A percentile compares a stretch with the other conserved stretches of the same genome.
Conservation (phyloP, 164 flowering plant species). For the Platanus orientalis region DNA sequence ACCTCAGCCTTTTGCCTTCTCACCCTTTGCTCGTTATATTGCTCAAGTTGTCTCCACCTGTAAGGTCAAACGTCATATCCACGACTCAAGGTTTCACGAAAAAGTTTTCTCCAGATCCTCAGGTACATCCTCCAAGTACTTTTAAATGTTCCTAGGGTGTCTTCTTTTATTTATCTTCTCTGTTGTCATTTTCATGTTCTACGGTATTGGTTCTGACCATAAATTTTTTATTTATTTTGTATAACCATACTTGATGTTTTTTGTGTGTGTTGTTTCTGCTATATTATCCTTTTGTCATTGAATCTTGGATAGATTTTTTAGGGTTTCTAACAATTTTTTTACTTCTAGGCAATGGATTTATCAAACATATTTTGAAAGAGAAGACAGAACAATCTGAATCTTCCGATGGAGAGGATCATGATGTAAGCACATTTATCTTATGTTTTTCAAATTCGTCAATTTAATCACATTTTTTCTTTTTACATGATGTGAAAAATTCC, state of each 20-base stretch:
- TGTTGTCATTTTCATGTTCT: background rate
- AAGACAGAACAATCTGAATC: constrained; percentile 28
- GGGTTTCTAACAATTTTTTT: background rate
- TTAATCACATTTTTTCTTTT: background rate
- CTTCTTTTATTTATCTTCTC: too few relatives aligned
- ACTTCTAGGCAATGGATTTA: constrained; percentile 25
- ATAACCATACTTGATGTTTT: too few relatives aligned
- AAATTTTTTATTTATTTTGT: too few relatives aligned
- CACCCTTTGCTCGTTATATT: constrained; percentile 50
- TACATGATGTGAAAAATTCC: background rate
- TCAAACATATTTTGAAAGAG: constrained; percentile 15
- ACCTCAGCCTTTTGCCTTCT: constrained; percentile 41
- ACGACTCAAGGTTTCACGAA: constrained; percentile 1
- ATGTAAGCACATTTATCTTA: constrained; percentile 33
- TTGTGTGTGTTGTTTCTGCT: too few relatives aligned
- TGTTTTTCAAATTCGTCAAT: background rate
- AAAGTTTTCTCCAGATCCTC: constrained; percentile 12
- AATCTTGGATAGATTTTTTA: background rate
- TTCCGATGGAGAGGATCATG: constrained; percentile 51
- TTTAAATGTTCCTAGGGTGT: background rate
- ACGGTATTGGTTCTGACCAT: background rate
- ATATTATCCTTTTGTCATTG: background rate
- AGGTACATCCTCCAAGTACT: constrained; percentile 27
- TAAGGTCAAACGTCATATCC: constrained; percentile 22
- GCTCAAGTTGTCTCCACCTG: constrained; percentile 28